phyloP scores from a whole-genome alignment of 768 basidiomycete species.

The Lanmaoa pseudosensibilis region DNA sequence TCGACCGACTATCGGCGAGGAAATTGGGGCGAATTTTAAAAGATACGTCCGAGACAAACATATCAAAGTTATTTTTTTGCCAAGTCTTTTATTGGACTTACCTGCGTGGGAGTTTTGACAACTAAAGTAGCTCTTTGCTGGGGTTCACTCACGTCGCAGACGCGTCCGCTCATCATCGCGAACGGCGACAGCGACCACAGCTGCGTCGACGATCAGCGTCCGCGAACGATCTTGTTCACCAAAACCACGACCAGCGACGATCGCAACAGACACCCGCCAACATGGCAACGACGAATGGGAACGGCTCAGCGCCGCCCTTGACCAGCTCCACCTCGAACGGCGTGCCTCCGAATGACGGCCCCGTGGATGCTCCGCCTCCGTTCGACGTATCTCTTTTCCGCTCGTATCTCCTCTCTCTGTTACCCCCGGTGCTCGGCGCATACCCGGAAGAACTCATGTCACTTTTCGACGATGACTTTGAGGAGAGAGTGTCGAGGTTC shows the following conservation, averaged over 20 bases:
- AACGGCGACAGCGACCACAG: conserved; percentile 21
- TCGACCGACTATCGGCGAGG: background rate
- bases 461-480: conserved; percentile 71
- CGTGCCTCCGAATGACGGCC: conserved; percentile 25
- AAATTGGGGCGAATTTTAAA: no score
- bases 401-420: conserved; percentile 65
- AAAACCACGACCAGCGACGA: conserved; percentile 18
- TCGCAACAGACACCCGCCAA: background rate
- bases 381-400: conserved; percentile 75
- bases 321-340: conserved; percentile 33
- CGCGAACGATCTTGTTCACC: background rate
- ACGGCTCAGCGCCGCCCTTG: conserved; percentile 28
- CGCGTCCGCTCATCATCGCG: conserved; percentile 28
- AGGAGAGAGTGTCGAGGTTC: conserved; percentile 74
- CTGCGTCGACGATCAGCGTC: conserved; percentile 8
- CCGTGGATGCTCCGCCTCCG: conserved; percentile 39
- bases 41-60: no score
- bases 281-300: conserved; percentile 27
- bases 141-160: no score
- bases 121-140: background rate
- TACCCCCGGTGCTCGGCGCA: conserved; percentile 85
- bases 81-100: conserved; percentile 16
- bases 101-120: conserved; percentile 22
- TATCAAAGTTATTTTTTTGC: no score
- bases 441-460: conserved; percentile 60